phyloP scores from a whole-genome alignment of 805 yeast genomes.

The Debaryomyces maramus region DNA sequence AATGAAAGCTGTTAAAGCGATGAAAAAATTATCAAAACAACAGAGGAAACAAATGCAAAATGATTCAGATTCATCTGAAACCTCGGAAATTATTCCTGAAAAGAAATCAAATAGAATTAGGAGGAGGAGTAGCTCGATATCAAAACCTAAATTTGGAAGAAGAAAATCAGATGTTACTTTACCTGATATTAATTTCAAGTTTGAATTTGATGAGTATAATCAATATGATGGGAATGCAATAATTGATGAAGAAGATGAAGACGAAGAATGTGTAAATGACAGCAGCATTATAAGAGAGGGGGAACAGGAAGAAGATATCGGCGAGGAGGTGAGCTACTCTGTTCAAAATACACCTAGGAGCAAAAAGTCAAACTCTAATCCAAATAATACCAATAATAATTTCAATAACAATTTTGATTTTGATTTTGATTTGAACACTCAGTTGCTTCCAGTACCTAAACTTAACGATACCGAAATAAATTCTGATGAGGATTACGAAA shows the following conservation, averaged over 20 bases:
- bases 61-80: constrained; percentile 1
- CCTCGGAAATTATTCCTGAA: background rate
- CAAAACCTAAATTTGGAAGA: constrained; percentile 31
- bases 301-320: constrained; percentile 57
- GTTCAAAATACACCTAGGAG: background rate
- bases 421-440: constrained; percentile 32
- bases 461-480: constrained; percentile 47
- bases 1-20: constrained; percentile 45
- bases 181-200: constrained; percentile 43
- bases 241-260: constrained; percentile 21
- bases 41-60: constrained; percentile 3
- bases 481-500: constrained; percentile 67
- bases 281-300: background rate
- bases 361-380: background rate
- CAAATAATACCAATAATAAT: constrained; percentile 1
- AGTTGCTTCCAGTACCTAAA: constrained; percentile 50
- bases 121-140: constrained; percentile 12
- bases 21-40: constrained; percentile 21
- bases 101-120: constrained; percentile 7
- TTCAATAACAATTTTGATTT: constrained; percentile 10
- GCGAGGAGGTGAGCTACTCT: constrained; percentile 46
- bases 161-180: constrained; percentile 39
- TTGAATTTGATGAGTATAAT: constrained; percentile 39
- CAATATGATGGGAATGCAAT: constrained; percentile 13
- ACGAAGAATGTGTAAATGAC: constrained; percentile 10